Evolutionary conservation across 2,329 filamentous ascomycete genomes (phyloP).

Genomic region (Aspergillus sojae): DNA sequence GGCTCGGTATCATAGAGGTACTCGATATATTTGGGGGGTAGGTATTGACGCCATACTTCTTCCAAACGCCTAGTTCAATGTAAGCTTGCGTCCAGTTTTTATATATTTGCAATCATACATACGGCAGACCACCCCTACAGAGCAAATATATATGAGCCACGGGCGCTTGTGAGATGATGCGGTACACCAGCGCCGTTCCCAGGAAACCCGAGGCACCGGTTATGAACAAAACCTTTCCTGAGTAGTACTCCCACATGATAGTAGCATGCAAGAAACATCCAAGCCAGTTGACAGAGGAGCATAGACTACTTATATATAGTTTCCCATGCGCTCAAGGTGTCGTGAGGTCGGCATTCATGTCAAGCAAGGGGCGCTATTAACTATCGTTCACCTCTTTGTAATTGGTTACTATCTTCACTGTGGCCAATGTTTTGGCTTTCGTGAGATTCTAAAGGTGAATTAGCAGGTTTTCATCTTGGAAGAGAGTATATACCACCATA

Average conservation of each 20-base stretch:
- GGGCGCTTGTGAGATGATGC: slow-evolving; percentile 8
- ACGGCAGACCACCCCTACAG: slow-evolving; percentile 12
- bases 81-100: background rate
- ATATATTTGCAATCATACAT: slow-evolving; percentile 5
- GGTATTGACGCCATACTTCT: slow-evolving; percentile 12
- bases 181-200: slow-evolving; percentile 18
- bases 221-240: slow-evolving; percentile 15
- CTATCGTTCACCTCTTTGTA: background rate
- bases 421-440: background rate
- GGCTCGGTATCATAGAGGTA: slow-evolving; percentile 4
- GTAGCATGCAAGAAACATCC: background rate
- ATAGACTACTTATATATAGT: background rate
- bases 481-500: background rate
- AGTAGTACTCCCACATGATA: slow-evolving; percentile 23
- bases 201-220: slow-evolving; percentile 23
- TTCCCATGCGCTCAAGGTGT: background rate
- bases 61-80: background rate
- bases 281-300: background rate
- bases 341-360: background rate
- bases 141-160: slow-evolving; percentile 17
- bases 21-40: slow-evolving; percentile 3
- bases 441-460: background rate
- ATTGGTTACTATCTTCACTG: background rate
- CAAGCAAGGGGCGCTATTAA: background rate
- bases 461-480: background rate